A percentile compares a stretch with the other conserved stretches of the same genome.
Conservation (phyloP, 1,284 basidiomycete genomes). For the Leccinum pallidistipes region DNA sequence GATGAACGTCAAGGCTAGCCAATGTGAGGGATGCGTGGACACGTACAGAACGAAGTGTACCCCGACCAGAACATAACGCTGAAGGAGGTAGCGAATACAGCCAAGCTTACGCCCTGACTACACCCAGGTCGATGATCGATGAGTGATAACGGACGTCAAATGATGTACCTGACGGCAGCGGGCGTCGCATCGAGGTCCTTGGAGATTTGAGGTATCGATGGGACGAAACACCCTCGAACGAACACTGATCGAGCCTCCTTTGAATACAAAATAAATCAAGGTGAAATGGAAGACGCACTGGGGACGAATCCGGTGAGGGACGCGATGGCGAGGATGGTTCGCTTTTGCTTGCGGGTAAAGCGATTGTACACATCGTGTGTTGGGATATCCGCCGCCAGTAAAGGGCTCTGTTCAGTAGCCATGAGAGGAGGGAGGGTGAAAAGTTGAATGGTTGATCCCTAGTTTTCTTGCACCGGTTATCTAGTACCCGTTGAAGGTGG, state of each 20-base stretch:
- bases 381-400: neutral
- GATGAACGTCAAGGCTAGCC: neutral
- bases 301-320: slow-evolving; percentile 34
- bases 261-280: neutral
- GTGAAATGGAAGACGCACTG: slow-evolving; percentile 13
- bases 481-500: slow-evolving; percentile 14
- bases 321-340: slow-evolving; percentile 41
- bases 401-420: neutral
- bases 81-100: slow-evolving; percentile 25
- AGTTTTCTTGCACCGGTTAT: neutral
- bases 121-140: neutral
- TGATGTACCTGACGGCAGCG: slow-evolving; percentile 40
- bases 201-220: slow-evolving; percentile 47
- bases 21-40: neutral
- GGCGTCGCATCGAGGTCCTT: slow-evolving; percentile 41
- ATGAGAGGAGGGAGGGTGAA: neutral
- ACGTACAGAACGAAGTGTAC: slow-evolving; percentile 32
- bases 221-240: slow-evolving; percentile 46
- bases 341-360: slow-evolving; percentile 40
- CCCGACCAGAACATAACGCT: slow-evolving; percentile 30
- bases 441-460: neutral
- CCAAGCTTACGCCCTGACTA: slow-evolving; percentile 31
- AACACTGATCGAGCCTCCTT: slow-evolving; percentile 37
- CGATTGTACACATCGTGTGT: slow-evolving; percentile 40
- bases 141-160: neutral